These are phyloP conservation scores for Penicillium occitanis DNA, from an alignment of 2,329 filamentous ascomycete species.

Conservation along the genomic window DNA sequence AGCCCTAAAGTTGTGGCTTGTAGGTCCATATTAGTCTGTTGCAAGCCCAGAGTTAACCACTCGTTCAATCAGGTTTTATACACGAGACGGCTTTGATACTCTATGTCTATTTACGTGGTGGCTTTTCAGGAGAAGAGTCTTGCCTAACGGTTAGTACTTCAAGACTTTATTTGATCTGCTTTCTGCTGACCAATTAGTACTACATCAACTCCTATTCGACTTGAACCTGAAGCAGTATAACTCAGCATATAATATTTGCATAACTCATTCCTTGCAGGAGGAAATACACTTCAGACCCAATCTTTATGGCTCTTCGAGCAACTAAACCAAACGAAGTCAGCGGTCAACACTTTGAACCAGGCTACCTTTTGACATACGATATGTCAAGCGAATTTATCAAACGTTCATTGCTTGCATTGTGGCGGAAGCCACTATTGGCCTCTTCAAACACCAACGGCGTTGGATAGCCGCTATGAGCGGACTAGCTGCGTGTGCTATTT, in stretches of 20 bases:
- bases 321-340: not conserved
- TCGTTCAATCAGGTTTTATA: constrained; percentile 38
- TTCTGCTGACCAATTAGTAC: constrained; percentile 18
- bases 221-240: not conserved
- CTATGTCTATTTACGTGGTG: constrained; percentile 48
- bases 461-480: not conserved
- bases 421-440: not conserved
- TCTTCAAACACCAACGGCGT: not conserved
- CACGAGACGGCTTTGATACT: constrained; percentile 48
- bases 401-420: not conserved
- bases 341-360: not conserved
- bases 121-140: constrained; percentile 44
- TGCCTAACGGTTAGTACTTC: constrained; percentile 45
- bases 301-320: not conserved
- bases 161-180: not conserved
- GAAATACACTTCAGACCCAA: not conserved
- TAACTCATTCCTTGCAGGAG: not conserved
- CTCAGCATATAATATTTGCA: not conserved
- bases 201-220: constrained; percentile 22
- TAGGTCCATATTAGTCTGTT: constrained; percentile 38
- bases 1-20: constrained; percentile 93
- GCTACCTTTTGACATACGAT: not conserved
- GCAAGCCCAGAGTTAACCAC: not conserved
- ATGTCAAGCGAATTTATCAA: not conserved
- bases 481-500: not conserved